A percentile compares a stretch with the other conserved stretches of the same genome.
Evolutionary conservation across 2,329 filamentous ascomycete species (phyloP).

Genomic region (Metarhizium album): DNA sequence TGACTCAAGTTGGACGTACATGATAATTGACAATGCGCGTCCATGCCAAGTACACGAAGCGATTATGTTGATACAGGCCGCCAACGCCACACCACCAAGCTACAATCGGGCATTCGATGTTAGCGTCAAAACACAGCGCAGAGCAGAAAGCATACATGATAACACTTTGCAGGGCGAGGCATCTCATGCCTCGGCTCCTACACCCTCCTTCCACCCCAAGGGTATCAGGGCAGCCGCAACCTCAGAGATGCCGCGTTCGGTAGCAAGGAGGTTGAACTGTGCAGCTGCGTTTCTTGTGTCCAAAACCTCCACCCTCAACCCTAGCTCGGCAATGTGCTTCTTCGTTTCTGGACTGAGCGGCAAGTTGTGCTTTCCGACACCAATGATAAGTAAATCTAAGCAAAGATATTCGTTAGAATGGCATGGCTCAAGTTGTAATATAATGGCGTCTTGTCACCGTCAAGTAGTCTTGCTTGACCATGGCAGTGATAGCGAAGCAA

Average conservation of each 20-base stretch:
- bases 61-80: no score
- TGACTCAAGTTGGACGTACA: no score
- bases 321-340: constrained; percentile 60
- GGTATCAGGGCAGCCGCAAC: constrained; percentile 84
- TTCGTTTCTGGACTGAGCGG: constrained; percentile 69
- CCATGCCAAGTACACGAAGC: no score
- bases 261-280: constrained; percentile 92
- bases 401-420: background rate
- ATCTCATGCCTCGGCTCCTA: constrained; percentile 24
- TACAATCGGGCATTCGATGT: no score
- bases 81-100: no score
- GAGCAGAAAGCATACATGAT: background rate
- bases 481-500: background rate
- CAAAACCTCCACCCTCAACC: constrained; percentile 76
- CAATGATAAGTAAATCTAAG: constrained; percentile 78
- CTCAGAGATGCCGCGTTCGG: constrained; percentile 74
- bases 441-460: background rate
- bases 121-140: background rate
- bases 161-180: background rate
- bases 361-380: constrained; percentile 64
- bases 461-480: background rate
- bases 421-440: background rate
- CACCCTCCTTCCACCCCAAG: constrained; percentile 64
- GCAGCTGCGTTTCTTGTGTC: constrained; percentile 91
- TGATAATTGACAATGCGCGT: no score